Percentiles rank a stretch among this genome's conserved stretches.
phyloP scores from a whole-genome alignment of 148 eudicot genomes.

The Amaranthus hypochondriacus region DNA sequence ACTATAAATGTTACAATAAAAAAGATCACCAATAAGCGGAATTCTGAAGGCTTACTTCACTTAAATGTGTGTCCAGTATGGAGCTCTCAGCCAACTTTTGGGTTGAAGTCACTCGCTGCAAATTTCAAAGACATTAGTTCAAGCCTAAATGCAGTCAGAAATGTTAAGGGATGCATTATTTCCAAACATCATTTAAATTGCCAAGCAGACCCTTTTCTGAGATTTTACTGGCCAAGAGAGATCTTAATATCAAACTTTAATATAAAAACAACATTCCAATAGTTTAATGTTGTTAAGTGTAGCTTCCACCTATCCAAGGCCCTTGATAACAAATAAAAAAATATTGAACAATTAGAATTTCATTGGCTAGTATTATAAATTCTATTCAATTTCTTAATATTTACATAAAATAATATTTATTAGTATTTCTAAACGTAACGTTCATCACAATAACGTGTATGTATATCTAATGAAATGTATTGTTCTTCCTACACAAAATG shows the following conservation, averaged over 20 bases:
- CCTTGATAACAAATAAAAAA: too few relatives aligned
- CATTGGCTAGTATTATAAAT: too few relatives aligned
- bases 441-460: too few relatives aligned
- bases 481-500: not conserved
- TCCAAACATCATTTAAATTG: not conserved
- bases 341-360: too few relatives aligned
- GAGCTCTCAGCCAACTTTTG: conserved; percentile 96
- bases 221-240: not conserved
- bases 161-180: not conserved
- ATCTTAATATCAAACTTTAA: not conserved
- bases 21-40: not conserved
- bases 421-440: too few relatives aligned
- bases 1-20: not conserved
- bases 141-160: not conserved
- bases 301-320: too few relatives aligned
- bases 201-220: conserved; percentile 1
- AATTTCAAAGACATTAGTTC: conserved; percentile 7
- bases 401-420: too few relatives aligned
- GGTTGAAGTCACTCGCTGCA: conserved; percentile 82
- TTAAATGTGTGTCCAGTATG: conserved; percentile 74
- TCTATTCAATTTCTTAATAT: too few relatives aligned
- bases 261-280: too few relatives aligned
- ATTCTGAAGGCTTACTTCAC: conserved; percentile 52
- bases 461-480: too few relatives aligned
- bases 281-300: too few relatives aligned